Base-by-base conservation (phyloP, 805 yeast genomes). In the Suhomyces xylopsoci region DNA sequence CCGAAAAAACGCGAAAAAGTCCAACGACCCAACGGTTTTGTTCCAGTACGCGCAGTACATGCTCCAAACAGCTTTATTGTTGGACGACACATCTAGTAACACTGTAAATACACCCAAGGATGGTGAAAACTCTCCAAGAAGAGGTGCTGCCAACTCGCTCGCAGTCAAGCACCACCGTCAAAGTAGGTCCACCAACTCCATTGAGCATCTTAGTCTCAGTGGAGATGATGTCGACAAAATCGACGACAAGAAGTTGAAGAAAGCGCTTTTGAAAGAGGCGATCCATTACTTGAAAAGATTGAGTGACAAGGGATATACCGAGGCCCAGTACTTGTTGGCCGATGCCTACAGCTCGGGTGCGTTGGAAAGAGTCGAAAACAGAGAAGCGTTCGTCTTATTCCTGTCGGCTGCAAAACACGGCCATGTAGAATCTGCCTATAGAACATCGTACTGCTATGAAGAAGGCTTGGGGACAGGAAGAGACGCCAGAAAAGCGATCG, bases 321-420 rank as follows among this genome's bases (percentile, higher is more conserved):
- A 93, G 50, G 96, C 98, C 0, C 98, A 94, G 67, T 94, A 93
- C 64, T 76, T 92, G 25, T 72, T 94, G 28, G 99, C 85, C n/a
- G 98, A 93, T 68, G 91, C 93, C 0, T 85, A 85, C 67, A 81
- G 92, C 10, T 84, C 93, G 1, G 96, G 96, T 3, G 90, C 89
- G 0, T 78, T 91, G 51, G 94, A 92, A 1, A 88, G 87, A 65
- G 76, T 85, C 9, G 96, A 92, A 49, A 79, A 86, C 60, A 82
- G 80, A 57, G 92, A 88, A 58, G 87, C 97, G 1, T 85, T 90
- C 60, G 59, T 68, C 1, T 78, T 89, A 51, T 94, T 94, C 66
- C 91, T 87, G 64, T 76, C 88, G 34, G 97, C 98, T 6, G 97
- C 97, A 2, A 93, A 94, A 65, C 93, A 90, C 61, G 94, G 93